These are phyloP conservation scores for Rusavskia elegans DNA, from an alignment of 495 filamentous ascomycete species.

Conservation along the genomic window DNA sequence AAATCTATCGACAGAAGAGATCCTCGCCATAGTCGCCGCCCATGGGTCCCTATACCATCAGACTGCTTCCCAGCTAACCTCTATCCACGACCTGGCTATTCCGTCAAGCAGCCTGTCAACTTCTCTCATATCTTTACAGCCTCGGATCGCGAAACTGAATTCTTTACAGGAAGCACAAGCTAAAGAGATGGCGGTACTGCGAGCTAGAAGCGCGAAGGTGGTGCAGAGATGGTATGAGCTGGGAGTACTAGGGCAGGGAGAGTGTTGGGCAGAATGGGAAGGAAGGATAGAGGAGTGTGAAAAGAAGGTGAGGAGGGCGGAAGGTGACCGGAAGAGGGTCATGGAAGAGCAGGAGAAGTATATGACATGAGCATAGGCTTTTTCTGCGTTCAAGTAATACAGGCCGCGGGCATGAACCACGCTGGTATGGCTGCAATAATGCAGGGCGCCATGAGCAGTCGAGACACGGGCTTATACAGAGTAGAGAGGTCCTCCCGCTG, in stretches of 20 bases:
- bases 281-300: slow-evolving; percentile 51
- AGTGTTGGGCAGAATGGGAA: slow-evolving; percentile 63
- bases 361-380: not conserved
- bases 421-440: not conserved
- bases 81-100: slow-evolving; percentile 60
- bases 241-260: slow-evolving; percentile 48
- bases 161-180: slow-evolving; percentile 53
- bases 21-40: slow-evolving; percentile 55
- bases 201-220: slow-evolving; percentile 54
- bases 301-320: slow-evolving; percentile 41
- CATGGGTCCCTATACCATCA: slow-evolving; percentile 59
- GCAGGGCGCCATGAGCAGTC: too few species aligned
- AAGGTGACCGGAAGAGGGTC: slow-evolving; percentile 28
- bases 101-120: slow-evolving; percentile 54
- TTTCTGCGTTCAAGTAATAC: not conserved
- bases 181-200: slow-evolving; percentile 52
- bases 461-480: too few species aligned
- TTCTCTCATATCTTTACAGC: slow-evolving; percentile 49
- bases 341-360: slow-evolving; percentile 19
- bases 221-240: slow-evolving; percentile 71
- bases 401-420: not conserved
- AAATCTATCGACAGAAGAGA: slow-evolving; percentile 25
- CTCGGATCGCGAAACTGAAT: slow-evolving; percentile 52
- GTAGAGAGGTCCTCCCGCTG: too few species aligned
- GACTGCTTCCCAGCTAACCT: slow-evolving; percentile 64